Base-by-base conservation (phyloP, 164 flowering plant genomes). In the Malania oleifera region DNA sequence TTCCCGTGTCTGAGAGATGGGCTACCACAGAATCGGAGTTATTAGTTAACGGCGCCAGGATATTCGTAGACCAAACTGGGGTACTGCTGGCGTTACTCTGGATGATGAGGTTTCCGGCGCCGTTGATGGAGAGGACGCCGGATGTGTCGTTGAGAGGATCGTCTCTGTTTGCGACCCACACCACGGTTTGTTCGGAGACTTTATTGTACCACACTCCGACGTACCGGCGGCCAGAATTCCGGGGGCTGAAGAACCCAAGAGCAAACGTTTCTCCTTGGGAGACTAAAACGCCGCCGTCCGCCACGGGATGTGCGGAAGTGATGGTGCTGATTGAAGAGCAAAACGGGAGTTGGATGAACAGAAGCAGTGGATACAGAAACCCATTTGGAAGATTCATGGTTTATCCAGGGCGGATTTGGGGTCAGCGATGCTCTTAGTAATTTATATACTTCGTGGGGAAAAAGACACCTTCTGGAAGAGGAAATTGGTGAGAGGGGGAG, bases 101-200 rank as follows among this genome's bases (percentile, higher is more conserved):
- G n/a, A 77, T 19, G 17, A 68, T 59, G 3, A 76, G 66, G 22
- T 65, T 69, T 3, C 81, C 76, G 1, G 28, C 31, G 1, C 22
- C 8, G 15, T 43, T 25, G 19, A 81, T 22, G 7, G 65, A 60
- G 18, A 82, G 31, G 10, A 71, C 46, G 7, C 83, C 81, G 0
- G 82, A 69, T 2, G 82, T 52, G 22, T 65, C 68, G 0, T 13
- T 53, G 10, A 85, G 24, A 0, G 85, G 91, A 11, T 26, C 6
- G 20, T 73, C 72, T 59, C 83, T 64, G 69, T 84, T 84, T 0
- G 82, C 83, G 8, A 84, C 81, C 87, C 90, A 84, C 13, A 80
- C 73, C 15, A 71, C 50, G 1, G 73, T 66, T 15, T 31, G 26
- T 7, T 41, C 55, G 1, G 67, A 51, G 20, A 64, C 51, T 7